These are phyloP conservation scores for Eucalyptus coolabah DNA, from an alignment of 345 rosid genomes.

Conservation along the genomic window DNA sequence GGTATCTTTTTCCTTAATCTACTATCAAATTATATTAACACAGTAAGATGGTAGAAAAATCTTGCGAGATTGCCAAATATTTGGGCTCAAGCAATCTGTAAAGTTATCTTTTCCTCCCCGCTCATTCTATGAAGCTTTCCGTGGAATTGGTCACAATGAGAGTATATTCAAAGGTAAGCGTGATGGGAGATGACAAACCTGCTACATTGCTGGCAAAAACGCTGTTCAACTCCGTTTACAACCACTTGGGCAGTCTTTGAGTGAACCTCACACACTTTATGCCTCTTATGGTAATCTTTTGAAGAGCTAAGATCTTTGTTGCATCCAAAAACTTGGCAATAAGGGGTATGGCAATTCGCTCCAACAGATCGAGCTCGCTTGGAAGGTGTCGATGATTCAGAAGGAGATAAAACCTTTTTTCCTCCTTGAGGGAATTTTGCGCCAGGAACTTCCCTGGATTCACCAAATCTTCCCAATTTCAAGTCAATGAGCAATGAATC, in stretches of 20 bases:
- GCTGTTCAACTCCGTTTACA: slow-evolving; percentile 39
- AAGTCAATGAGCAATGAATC: slow-evolving; percentile 54
- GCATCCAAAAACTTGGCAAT: slow-evolving; percentile 50
- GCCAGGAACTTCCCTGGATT: slow-evolving; percentile 12
- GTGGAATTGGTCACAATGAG: background rate
- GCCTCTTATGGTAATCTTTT: slow-evolving; percentile 50
- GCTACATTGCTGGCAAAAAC: slow-evolving; percentile 65
- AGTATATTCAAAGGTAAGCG: background rate
- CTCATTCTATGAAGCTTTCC: background rate
- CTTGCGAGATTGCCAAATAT: background rate
- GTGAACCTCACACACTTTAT: slow-evolving; percentile 48
- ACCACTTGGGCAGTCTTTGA: slow-evolving; percentile 42
- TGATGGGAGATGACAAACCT: slow-evolving; percentile 13
- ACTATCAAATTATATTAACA: background rate
- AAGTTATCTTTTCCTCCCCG: background rate
- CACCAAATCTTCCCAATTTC: slow-evolving; percentile 49
- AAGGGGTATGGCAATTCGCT: slow-evolving; percentile 9
- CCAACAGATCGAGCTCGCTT: slow-evolving; percentile 27
- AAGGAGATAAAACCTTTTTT: slow-evolving; percentile 1
- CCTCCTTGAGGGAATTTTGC: slow-evolving; percentile 2
- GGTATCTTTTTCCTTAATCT: background rate
- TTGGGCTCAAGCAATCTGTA: background rate
- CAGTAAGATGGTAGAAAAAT: background rate
- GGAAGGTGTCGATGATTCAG: slow-evolving; percentile 3
- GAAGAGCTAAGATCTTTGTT: slow-evolving; percentile 38